phyloP scores from a whole-genome alignment of 768 basidiomycete genomes.

The Boletus coccyginus region DNA sequence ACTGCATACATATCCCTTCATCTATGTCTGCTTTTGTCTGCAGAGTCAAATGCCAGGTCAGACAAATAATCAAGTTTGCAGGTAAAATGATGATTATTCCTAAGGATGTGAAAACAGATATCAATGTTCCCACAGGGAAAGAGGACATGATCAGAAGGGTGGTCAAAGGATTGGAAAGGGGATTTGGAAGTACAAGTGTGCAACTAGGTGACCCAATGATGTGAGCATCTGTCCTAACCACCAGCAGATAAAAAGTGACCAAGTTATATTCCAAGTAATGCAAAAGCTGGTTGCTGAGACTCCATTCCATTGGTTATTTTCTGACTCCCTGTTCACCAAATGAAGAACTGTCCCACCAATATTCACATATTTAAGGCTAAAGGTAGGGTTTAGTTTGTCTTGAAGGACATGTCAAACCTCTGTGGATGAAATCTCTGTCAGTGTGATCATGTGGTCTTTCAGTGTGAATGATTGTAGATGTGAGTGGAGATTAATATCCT shows the following conservation, averaged over 20 bases:
- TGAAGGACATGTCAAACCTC: no score
- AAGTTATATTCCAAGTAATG: no score
- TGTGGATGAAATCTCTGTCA: no score
- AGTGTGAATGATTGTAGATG: no score
- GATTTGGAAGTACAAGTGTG: conserved; percentile 42
- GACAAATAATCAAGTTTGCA: conserved; percentile 40
- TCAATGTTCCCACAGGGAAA: conserved; percentile 49
- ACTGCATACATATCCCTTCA: conserved; percentile 20
- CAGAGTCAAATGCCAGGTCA: conserved; percentile 49
- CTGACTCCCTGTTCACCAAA: no score
- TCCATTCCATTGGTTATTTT: background rate
- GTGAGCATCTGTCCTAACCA: conserved; percentile 18
- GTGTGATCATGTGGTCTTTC: no score
- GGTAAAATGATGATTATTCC: conserved; percentile 48
- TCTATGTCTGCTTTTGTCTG: conserved; percentile 47
- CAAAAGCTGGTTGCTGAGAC: background rate
- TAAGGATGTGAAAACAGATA: conserved; percentile 68
- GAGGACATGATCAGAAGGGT: conserved; percentile 44
- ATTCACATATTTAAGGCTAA: no score
- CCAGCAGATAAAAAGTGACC: no score
- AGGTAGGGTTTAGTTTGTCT: no score
- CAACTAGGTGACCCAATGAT: conserved; percentile 46
- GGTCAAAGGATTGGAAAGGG: conserved; percentile 41
- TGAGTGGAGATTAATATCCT: no score
- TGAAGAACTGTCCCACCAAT: no score